Base-by-base conservation (phyloP, 768 basidiomycete species). In the Phylloporus arenicola region DNA sequence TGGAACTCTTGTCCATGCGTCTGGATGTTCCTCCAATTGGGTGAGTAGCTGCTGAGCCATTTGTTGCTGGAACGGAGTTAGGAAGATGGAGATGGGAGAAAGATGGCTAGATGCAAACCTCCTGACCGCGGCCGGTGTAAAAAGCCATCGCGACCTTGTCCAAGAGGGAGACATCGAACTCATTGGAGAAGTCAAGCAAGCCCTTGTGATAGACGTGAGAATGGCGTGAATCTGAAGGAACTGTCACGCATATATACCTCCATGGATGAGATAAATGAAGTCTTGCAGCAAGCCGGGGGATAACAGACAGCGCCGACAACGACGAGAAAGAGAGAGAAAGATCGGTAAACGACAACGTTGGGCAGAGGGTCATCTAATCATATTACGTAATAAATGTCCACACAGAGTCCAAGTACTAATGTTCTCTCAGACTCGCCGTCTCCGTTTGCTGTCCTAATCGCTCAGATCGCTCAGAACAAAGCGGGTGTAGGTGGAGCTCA, bases 1-100 rank as follows among this genome's bases (percentile, higher is more conserved):
- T 35, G 96, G 96, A 7, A 98, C 96, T 68, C 89, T 80, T 56
- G 93, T 94, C 96, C 96, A 99, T 31, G 94, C 85, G 52, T 98
- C 95, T 16, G 90, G 88, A 68, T 92, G 79, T 53, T 99, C 96
- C 70, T 98, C 93, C 64, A 99, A 86, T 65, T 94, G 93, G 8
- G 95, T 96, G 58, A 99, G 79, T 55, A 92, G 77, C 67, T 88
- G 87, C 71, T 98, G 95, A 14, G 95, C 95, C 67, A 85, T 69
- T 82, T 89, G 87, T 89, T 94, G 94, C 94, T 98, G 64, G 47
- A 44, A 45, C 24, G 48, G 48, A 46, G 56, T 62, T 24, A 57
- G 48, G 7, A 10, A 16, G 31, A 50, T 20, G 25, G 25, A 14
- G 42, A 35, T 17, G 17, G 7, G 33, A n/a, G 43, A 44, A 19